Base-by-base conservation (phyloP, 2,329 filamentous ascomycete genomes). In the Penicillium paneum region DNA sequence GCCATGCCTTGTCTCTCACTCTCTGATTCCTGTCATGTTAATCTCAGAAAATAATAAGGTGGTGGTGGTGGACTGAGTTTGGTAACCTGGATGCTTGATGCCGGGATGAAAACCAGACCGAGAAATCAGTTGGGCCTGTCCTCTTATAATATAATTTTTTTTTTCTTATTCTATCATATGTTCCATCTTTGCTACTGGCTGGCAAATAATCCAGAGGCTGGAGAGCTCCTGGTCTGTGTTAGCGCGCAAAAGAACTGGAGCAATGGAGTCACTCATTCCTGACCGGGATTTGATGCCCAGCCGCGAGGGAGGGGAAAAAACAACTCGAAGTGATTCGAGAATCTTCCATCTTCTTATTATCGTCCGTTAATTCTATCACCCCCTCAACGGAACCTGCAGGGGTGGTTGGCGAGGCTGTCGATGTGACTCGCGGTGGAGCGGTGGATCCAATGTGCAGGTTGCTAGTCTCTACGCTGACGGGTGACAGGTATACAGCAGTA, bases 191-290 rank as follows among this genome's bases (percentile, higher is more conserved):
- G 15, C 60, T 61, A 62, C 56, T 60, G 58, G 61, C 54, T 60
- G 59, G 45, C 55, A 59, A 65, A 64, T 64, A 64, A 64, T 64
- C 21, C 45, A 66, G 67, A 67, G 67, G 67, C 67, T 69, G 67
- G 66, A 64, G 57, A 63, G 57, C 61, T 57, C 49, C 57, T 67
- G 60, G 59, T 61, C 60, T 65, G 63, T 65, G 62, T 66, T 68
- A 70, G 66, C 64, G 67, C 57, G 55, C 61, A 58, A 63, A 48
- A 61, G 54, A 56, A 65, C 55, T 64, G 63, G 61, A 64, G 59
- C 58, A 58, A 60, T 66, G 58, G 62, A 65, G 67, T 65, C 63
- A 61, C 55, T 62, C 56, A 60, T 61, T 61, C 56, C 52, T 61
- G 45, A 24, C 45, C 44, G 35, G 46, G 43, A 19, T 53, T 32